A percentile compares a stretch with the other conserved stretches of the same genome.
phyloP scores from a whole-genome alignment of 2,329 filamentous ascomycete genomes.

The Calonectria crousiana region DNA sequence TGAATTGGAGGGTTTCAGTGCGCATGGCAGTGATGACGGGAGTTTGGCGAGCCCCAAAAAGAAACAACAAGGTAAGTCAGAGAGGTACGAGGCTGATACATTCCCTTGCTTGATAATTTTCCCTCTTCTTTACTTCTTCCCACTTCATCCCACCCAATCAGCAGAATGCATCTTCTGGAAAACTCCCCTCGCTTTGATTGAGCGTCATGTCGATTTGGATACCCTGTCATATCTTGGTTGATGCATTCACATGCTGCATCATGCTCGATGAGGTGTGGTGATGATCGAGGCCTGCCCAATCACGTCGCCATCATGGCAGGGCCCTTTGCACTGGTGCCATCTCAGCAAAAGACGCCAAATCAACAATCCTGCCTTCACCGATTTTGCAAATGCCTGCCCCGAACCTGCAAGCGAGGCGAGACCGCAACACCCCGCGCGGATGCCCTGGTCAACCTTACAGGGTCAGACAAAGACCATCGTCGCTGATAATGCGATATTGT shows the following conservation, averaged over 20 bases:
- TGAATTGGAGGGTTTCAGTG: not conserved
- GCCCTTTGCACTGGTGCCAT: not conserved
- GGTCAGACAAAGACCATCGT: constrained; percentile 14
- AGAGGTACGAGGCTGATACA: not conserved
- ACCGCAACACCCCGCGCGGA: constrained; percentile 12
- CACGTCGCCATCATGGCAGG: not conserved
- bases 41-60: not conserved
- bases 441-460: constrained; percentile 18
- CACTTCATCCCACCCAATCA: not conserved
- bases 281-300: not conserved
- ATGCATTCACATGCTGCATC: not conserved
- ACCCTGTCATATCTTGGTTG: not conserved
- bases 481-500: constrained; percentile 23
- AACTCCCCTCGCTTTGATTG: not conserved
- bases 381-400: constrained; percentile 20
- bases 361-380: constrained; percentile 20
- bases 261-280: not conserved
- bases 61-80: not conserved
- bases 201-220: not conserved
- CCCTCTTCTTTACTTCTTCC: not conserved
- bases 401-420: constrained; percentile 20
- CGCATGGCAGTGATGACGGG: not conserved
- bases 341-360: constrained; percentile 4
- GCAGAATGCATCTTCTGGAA: not conserved
- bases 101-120: not conserved